Percentiles rank a stretch among this genome's conserved stretches.
phyloP scores from a whole-genome alignment of 257 asterid genomes.

The Jacaranda copaia region DNA sequence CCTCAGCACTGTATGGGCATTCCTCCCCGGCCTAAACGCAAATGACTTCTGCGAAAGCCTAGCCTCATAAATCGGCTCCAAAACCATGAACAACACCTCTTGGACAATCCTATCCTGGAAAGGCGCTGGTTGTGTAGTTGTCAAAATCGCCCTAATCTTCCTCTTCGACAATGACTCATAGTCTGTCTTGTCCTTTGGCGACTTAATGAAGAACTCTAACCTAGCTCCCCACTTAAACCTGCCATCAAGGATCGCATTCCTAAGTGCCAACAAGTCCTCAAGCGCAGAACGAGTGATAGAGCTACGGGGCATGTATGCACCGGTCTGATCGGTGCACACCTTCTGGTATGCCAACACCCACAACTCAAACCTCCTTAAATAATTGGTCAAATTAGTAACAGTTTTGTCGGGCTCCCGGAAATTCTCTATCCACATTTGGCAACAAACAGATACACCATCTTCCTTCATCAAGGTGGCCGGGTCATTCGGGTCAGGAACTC shows the following conservation, averaged over 20 bases:
- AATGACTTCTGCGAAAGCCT: constrained; percentile 88
- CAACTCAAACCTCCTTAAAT: constrained; percentile 87
- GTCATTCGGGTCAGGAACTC: constrained; percentile 78
- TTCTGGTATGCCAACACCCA: constrained; percentile 98
- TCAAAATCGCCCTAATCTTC: constrained; percentile 83
- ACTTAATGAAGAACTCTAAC: constrained; percentile 82
- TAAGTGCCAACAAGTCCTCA: constrained; percentile 78
- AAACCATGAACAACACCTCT: constrained; percentile 78
- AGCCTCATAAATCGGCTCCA: constrained; percentile 93
- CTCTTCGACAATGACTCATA: constrained; percentile 90
- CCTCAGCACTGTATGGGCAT: constrained; percentile 85
- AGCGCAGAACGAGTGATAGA: constrained; percentile 75
- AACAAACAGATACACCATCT: constrained; percentile 81
- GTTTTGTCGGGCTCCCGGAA: constrained; percentile 74
- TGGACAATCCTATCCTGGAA: constrained; percentile 94
- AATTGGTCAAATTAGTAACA: constrained; percentile 66
- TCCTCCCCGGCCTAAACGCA: constrained; percentile 97
- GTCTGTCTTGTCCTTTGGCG: constrained; percentile 90
- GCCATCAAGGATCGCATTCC: constrained; percentile 86
- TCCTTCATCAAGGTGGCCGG: constrained; percentile 93
- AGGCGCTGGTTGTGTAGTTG: constrained; percentile 79
- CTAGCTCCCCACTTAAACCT: constrained; percentile 96
- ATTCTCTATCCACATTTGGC: constrained; percentile 88
- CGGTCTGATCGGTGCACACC: constrained; percentile 88
- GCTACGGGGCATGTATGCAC: constrained; percentile 83